phyloP scores from a whole-genome alignment of 495 filamentous ascomycete species.

The Filosporella fistucella region DNA sequence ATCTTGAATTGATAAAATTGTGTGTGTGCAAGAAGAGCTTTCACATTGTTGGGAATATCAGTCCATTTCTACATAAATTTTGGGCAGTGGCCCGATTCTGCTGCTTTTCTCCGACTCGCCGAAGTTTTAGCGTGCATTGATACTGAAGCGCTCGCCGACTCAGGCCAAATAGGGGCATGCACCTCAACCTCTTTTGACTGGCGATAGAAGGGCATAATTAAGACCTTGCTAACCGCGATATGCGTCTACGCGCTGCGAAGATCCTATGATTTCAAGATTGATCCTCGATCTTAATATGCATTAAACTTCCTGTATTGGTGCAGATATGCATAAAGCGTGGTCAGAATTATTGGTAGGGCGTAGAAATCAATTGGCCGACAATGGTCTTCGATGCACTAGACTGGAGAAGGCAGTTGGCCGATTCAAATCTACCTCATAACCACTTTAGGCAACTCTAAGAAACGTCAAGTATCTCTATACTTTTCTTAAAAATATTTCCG shows the following conservation, averaged over 20 bases:
- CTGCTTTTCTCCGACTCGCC: slow-evolving; percentile 9
- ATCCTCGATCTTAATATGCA: background rate
- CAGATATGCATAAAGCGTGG: too few relatives aligned
- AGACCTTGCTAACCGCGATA: slow-evolving; percentile 14
- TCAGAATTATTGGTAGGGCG: too few relatives aligned
- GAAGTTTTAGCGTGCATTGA: slow-evolving; percentile 5
- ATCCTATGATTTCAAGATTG: background rate
- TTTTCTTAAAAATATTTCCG: too few relatives aligned
- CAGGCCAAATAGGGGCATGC: slow-evolving; percentile 17
- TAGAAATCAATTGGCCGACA: too few relatives aligned
- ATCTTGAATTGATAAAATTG: slow-evolving; percentile 11
- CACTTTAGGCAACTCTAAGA: too few relatives aligned
- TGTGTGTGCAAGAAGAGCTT: background rate
- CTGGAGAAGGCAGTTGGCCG: too few relatives aligned
- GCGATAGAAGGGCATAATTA: slow-evolving; percentile 4
- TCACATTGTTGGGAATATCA: slow-evolving; percentile 7
- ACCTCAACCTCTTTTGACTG: slow-evolving; percentile 6
- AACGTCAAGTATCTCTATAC: too few relatives aligned
- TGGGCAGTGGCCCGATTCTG: slow-evolving; percentile 5
- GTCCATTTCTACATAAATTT: slow-evolving; percentile 15
- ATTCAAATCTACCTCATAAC: too few relatives aligned
- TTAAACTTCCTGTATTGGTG: background rate
- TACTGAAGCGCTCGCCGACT: slow-evolving; percentile 16
- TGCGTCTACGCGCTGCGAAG: slow-evolving; percentile 18
- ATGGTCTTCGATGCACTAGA: too few relatives aligned